Percentiles rank a stretch among this genome's conserved stretches.
Conservation (phyloP, 2,329 filamentous ascomycete species). For the Chaetomium sp. region DNA sequence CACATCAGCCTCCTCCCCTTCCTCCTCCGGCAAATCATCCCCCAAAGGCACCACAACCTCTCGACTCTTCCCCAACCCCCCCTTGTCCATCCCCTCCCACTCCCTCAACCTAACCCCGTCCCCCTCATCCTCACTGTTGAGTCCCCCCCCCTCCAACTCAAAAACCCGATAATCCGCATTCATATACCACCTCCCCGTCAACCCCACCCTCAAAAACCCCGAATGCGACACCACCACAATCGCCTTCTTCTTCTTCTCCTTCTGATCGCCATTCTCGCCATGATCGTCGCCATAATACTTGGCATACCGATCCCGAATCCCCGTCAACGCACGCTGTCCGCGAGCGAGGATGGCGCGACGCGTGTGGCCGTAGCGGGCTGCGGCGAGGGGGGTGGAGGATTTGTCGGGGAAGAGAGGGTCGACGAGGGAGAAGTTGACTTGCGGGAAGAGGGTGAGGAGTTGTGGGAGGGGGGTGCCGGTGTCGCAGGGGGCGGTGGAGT, state of each 20-base stretch:
- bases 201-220: conserved; percentile 52
- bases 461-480: conserved; percentile 44
- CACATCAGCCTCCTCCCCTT: neutral
- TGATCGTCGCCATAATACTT: too few species aligned
- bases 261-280: too few species aligned
- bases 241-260: conserved; percentile 43
- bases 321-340: conserved; percentile 43
- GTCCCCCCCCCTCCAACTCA: conserved; percentile 35
- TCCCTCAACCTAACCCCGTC: conserved; percentile 36
- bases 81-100: conserved; percentile 41
- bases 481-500: conserved; percentile 53
- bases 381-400: conserved; percentile 37
- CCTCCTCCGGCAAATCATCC: conserved; percentile 24
- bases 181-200: conserved; percentile 49
- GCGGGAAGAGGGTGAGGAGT: conserved; percentile 45
- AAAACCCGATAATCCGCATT: conserved; percentile 62
- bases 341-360: conserved; percentile 47
- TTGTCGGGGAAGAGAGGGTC: conserved; percentile 60
- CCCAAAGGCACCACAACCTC: conserved; percentile 30
- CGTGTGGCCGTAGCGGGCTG: conserved; percentile 46
- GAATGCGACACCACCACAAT: conserved; percentile 61
- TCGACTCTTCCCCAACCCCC: conserved; percentile 46
- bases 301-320: conserved; percentile 40
- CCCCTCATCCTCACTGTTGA: conserved; percentile 12
- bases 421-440: conserved; percentile 49